Base-by-base conservation (phyloP, 1,139 yeast genomes). In the Candida labiduridarum region DNA sequence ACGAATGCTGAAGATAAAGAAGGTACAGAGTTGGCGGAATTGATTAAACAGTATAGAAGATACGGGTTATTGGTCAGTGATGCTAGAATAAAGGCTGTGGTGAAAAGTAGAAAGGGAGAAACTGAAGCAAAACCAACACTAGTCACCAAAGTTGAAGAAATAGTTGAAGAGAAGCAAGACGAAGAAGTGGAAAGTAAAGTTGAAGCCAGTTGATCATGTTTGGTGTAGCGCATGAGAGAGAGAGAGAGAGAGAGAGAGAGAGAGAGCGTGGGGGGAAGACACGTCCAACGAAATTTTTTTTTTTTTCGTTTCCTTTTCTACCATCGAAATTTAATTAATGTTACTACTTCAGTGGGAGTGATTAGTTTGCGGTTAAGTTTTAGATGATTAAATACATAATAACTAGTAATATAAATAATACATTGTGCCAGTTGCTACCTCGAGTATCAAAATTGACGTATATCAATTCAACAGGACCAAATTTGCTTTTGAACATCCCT, bases 31-130 rank as follows among this genome's bases (percentile, higher is more conserved):
- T 58, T 75, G 47, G 64, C 67, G 40, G 77, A 71, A 33, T 67
- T 69, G 46, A 76, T 80, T 58, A 82, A 79, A 62, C 75, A 74
- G 52, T 80, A 79, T 66, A 84, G 92, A 74, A 76, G 81, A 58
- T 83, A 66, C 57, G 92, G 92, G 38, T 80, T 86, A 47, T 68
- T 80, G 57, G 76, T 76, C 50, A 69, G 80, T 15, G 72, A 73
- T 54, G 80, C 75, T 2, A 69, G 65, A 40, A 62, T 85, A 49
- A 59, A 65, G 43, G 68, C 72, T 42, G 62, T 78, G 45, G 77
- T 75, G 19, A 65, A 63, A 25, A 61, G 67, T 42, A 76, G 82
- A 62, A 72, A 78, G 61, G 64, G 44, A 11, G 49, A 49, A 44
- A 49, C 41, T 12, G 47, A 44, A 33, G 44, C 34, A 31, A 45